Evolutionary conservation across 306 rosid genomes (phyloP).

Genomic region (Lagenaria siceraria): DNA sequence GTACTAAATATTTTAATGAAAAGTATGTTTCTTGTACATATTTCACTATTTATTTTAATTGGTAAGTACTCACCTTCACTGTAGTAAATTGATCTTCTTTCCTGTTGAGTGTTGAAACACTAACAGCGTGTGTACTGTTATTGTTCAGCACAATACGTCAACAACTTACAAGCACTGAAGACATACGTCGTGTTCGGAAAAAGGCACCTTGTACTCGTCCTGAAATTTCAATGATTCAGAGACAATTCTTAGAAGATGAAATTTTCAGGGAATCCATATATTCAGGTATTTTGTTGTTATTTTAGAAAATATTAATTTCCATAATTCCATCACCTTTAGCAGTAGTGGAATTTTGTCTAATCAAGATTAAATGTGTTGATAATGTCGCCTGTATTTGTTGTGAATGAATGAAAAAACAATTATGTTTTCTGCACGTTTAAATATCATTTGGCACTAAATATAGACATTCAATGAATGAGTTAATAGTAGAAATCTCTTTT

Average conservation of each 20-base stretch:
- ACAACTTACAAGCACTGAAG: slow-evolving; percentile 84
- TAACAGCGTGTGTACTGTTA: slow-evolving; percentile 15
- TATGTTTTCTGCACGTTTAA: not conserved
- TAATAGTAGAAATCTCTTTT: not conserved
- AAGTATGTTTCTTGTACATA: not conserved
- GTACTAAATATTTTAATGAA: not conserved
- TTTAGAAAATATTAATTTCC: not conserved
- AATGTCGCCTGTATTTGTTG: not conserved
- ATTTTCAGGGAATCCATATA: slow-evolving; percentile 55
- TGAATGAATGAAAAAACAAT: not conserved
- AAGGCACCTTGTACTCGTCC: slow-evolving; percentile 85
- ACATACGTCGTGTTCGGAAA: slow-evolving; percentile 80
- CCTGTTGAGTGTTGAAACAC: slow-evolving; percentile 10
- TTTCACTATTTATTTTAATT: not conserved
- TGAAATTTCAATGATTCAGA: slow-evolving; percentile 76
- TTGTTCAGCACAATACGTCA: slow-evolving; percentile 72
- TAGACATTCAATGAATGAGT: not conserved
- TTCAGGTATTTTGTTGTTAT: slow-evolving; percentile 33
- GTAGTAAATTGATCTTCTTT: not conserved
- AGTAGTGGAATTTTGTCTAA: not conserved
- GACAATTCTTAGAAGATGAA: slow-evolving; percentile 75
- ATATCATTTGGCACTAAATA: not conserved
- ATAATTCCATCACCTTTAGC: not conserved
- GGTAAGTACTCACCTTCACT: not conserved
- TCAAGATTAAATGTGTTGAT: not conserved